A percentile compares a stretch with the other conserved stretches of the same genome.
Conservation (phyloP, 768 basidiomycete species). For the Suillus variegatus region DNA sequence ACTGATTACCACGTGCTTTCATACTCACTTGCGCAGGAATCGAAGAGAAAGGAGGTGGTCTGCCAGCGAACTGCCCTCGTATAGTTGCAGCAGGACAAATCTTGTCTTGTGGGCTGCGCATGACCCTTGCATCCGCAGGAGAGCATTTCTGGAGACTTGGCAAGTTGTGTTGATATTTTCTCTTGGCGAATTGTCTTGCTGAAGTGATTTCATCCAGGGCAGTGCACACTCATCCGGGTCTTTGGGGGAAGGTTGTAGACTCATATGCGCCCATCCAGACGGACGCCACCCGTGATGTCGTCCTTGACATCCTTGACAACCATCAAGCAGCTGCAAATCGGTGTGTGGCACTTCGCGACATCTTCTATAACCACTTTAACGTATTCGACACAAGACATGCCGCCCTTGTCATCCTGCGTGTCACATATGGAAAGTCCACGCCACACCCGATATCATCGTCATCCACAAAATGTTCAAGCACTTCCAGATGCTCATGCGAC, state of each 20-base stretch:
- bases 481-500: slow-evolving; percentile 36
- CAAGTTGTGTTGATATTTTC: slow-evolving; percentile 36
- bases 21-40: slow-evolving; percentile 38
- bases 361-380: slow-evolving; percentile 38
- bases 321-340: slow-evolving; percentile 53
- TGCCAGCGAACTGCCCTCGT: slow-evolving; percentile 53
- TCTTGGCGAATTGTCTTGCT: not conserved
- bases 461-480: slow-evolving; percentile 36
- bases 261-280: slow-evolving; percentile 53
- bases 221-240: slow-evolving; percentile 47
- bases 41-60: slow-evolving; percentile 62
- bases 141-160: slow-evolving; percentile 64
- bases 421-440: slow-evolving; percentile 38
- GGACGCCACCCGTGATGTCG: slow-evolving; percentile 30
- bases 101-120: slow-evolving; percentile 57
- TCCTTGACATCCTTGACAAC: slow-evolving; percentile 32
- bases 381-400: slow-evolving; percentile 25
- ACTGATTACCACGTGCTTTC: not conserved
- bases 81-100: slow-evolving; percentile 61
- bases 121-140: slow-evolving; percentile 55
- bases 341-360: slow-evolving; percentile 42
- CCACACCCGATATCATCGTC: slow-evolving; percentile 30
- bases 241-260: slow-evolving; percentile 52
- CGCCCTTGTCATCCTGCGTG: slow-evolving; percentile 32
- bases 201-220: slow-evolving; percentile 37